Percentiles rank a stretch among this genome's conserved stretches.
Evolutionary conservation across 805 yeast species (phyloP).

Genomic region (Wickerhamiella lipophila): DNA sequence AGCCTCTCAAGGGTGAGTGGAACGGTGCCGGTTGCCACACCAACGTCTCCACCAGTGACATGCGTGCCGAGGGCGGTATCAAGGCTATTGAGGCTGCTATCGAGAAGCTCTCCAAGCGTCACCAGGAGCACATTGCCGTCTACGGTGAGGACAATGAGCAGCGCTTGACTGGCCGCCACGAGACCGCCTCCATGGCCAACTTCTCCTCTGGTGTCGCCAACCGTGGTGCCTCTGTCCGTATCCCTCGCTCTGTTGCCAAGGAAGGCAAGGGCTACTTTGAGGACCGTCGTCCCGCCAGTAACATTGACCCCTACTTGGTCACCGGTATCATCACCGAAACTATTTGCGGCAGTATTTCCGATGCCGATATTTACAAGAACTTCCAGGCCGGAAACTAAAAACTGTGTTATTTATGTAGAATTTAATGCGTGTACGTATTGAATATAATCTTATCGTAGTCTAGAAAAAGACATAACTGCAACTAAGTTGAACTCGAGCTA

Average conservation of each 20-base stretch:
- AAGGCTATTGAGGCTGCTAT: conserved; percentile 84
- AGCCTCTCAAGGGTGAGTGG: conserved; percentile 98
- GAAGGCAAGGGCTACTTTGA: conserved; percentile 98
- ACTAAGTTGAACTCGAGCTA: too few relatives aligned
- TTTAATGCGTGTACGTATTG: background rate
- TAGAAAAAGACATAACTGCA: too few relatives aligned
- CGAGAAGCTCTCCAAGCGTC: conserved; percentile 89
- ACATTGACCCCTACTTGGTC: conserved; percentile 97
- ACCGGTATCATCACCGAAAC: conserved; percentile 98
- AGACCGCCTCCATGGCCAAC: conserved; percentile 84
- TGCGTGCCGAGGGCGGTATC: conserved; percentile 97
- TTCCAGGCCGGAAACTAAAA: conserved; percentile 13
- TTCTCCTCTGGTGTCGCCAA: conserved; percentile 98
- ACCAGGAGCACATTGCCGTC: conserved; percentile 85
- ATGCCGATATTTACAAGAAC: conserved; percentile 61
- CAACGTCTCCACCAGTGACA: conserved; percentile 81
- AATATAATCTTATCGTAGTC: too few relatives aligned
- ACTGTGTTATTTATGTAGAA: conserved; percentile 4
- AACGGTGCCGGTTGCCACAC: conserved; percentile 99
- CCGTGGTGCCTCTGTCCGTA: conserved; percentile 98
- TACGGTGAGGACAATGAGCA: conserved; percentile 91
- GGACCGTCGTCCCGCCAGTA: conserved; percentile 99
- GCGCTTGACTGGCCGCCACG: conserved; percentile 97
- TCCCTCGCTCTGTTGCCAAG: conserved; percentile 96
- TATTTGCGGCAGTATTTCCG: conserved; percentile 84